phyloP scores from a whole-genome alignment of 805 yeast genomes.

The Suhomyces kilbournensis region DNA sequence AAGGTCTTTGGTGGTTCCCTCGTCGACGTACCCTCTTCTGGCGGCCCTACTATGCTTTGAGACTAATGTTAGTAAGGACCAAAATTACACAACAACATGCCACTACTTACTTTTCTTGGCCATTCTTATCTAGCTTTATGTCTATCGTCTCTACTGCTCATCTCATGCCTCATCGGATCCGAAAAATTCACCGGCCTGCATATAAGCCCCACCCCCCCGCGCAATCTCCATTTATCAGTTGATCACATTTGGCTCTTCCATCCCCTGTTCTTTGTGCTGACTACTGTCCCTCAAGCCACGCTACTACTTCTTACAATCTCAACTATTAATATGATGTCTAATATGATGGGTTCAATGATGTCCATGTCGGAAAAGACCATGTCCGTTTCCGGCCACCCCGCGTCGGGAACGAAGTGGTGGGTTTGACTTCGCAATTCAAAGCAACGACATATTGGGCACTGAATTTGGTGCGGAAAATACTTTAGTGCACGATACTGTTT shows the following conservation, averaged over 20 bases:
- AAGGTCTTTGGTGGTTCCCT: slow-evolving; percentile 46
- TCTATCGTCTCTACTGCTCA: background rate
- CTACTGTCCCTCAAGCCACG: background rate
- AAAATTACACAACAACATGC: no score
- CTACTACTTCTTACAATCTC: no score
- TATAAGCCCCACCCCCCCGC: background rate
- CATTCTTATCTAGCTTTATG: slow-evolving; percentile 17
- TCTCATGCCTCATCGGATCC: slow-evolving; percentile 1
- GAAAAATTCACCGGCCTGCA: background rate
- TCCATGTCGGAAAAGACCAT: background rate
- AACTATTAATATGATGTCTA: background rate
- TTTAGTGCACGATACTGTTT: background rate
- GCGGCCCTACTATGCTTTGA: slow-evolving; percentile 78
- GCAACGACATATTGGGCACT: background rate
- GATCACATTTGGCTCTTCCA: background rate
- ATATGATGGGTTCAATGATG: background rate
- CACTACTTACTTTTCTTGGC: slow-evolving; percentile 37
- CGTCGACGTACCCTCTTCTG: slow-evolving; percentile 55
- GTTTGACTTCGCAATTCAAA: slow-evolving; percentile 28
- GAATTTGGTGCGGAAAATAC: background rate
- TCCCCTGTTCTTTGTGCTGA: background rate
- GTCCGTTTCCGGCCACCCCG: slow-evolving; percentile 1
- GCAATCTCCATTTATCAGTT: background rate
- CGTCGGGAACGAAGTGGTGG: slow-evolving; percentile 21
- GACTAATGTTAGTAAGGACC: slow-evolving; percentile 28